Base-by-base conservation (phyloP, 495 filamentous ascomycete genomes). In the Apiosordaria backusii region DNA sequence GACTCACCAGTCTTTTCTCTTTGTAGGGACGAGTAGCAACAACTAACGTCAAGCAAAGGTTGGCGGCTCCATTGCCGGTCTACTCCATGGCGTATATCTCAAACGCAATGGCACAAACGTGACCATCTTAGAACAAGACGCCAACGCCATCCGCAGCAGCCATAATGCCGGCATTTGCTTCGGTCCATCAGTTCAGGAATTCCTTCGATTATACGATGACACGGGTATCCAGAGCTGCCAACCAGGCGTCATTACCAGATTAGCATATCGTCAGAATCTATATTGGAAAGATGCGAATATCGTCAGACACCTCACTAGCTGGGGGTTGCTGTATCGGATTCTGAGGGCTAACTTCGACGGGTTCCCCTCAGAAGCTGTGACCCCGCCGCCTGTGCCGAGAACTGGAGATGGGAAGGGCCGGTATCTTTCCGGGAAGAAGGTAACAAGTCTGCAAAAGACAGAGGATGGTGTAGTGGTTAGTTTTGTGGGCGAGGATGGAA, bases 291-390 rank as follows among this genome's bases (percentile, higher is more conserved):
- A 60, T 2, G n/a, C 64, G 35, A 57, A 67, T 4, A 59, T 67
- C 18, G 53, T 57, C 10, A 75, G 74, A 62, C 71, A 74, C 24
- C 76, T 78, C 64, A 76, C 78, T 0, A 80, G 75, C 69, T 87
- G 84, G 83, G 80, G 81, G 57, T 57, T 80, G 52, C 62, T 82
- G 19, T 85, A 85, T 62, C 72, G 78, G 60, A 63, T 82, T 4
- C 69, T 85, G 59, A 68, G 84, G 18, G 82, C 80, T 19, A 82
- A 82, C 67, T 83, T 82, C 63, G 84, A 87, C 71, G 78, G 80
- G 0, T 66, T 78, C 2, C 63, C 72, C 0, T 70, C 78, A 4
- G 66, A 75, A 0, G 63, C 70, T 3, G 67, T 65, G 4, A 70
- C 71, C 1, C 63, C 62, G 9, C 72, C 74, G 13, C 74, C 74